phyloP scores from a whole-genome alignment of 2,329 filamentous ascomycete genomes.

The Colletotrichum tabaci region DNA sequence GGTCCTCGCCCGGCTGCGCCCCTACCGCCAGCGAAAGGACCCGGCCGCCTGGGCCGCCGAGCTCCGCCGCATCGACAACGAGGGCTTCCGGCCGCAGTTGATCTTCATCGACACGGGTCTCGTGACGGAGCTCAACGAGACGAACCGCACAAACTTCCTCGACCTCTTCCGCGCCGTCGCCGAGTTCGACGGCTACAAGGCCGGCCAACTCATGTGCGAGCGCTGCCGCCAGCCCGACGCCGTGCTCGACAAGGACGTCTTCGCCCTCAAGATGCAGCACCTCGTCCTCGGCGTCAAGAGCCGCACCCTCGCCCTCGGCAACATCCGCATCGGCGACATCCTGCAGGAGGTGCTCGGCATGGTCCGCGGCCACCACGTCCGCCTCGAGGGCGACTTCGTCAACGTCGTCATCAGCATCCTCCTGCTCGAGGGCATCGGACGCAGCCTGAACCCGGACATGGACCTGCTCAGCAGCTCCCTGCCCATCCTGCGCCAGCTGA shows the following conservation, averaged over 20 bases:
- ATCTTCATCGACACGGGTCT: conserved; percentile 98
- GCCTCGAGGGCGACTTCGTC: conserved; percentile 96
- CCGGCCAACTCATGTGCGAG: conserved; percentile 95
- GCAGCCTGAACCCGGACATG: conserved; percentile 86
- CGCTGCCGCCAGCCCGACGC: conserved; percentile 92
- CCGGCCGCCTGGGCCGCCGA: conserved; percentile 80
- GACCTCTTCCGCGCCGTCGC: conserved; percentile 96
- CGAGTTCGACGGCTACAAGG: conserved; percentile 96
- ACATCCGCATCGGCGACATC: conserved; percentile 96
- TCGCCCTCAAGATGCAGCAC: conserved; percentile 97
- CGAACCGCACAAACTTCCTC: conserved; percentile 91
- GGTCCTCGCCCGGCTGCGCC: conserved; percentile 84
- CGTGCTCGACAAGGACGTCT: conserved; percentile 90
- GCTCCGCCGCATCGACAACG: conserved; percentile 82
- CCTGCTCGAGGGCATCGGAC: conserved; percentile 92
- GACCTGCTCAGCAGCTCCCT: conserved; percentile 90
- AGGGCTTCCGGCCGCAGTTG: conserved; percentile 93
- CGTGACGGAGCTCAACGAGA: conserved; percentile 91
- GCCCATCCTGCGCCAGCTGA: conserved; percentile 90
- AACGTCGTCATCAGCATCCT: conserved; percentile 98
- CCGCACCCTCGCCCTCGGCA: conserved; percentile 90
- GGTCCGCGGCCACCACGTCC: conserved; percentile 93
- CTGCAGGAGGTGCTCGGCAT: conserved; percentile 91
- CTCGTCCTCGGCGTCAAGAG: conserved; percentile 92
- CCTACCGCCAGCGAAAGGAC: conserved; percentile 75